Conservation (phyloP, 345 rosid species). For the Stellera chamaejasme region DNA sequence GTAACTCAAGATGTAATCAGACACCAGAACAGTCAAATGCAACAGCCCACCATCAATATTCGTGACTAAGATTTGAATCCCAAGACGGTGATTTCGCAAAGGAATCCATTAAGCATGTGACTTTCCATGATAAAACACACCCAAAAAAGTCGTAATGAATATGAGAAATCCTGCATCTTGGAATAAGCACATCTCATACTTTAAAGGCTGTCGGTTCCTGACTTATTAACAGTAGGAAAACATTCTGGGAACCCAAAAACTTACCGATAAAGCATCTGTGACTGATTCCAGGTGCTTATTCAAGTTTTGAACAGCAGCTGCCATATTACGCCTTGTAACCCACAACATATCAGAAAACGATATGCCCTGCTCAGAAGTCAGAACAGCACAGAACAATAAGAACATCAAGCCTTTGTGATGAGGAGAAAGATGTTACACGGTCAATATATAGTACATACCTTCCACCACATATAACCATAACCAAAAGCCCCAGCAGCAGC, state of each 20-base stretch:
- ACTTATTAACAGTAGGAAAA: conserved; percentile 8
- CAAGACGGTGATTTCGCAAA: no score
- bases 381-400: neutral
- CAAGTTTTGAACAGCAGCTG: conserved; percentile 68
- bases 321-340: conserved; percentile 76
- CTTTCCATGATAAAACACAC: no score
- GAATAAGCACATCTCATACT: no score
- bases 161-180: no score
- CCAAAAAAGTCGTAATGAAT: no score
- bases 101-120: no score
- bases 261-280: conserved; percentile 70
- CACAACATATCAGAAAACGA: conserved; percentile 85
- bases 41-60: no score
- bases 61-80: no score
- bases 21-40: no score
- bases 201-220: no score
- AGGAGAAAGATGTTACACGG: neutral
- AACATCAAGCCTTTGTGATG: conserved; percentile 8
- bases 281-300: conserved; percentile 76
- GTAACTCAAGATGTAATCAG: no score
- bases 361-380: conserved; percentile 43
- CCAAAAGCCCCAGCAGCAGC: conserved; percentile 85
- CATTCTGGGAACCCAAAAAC: conserved; percentile 18
- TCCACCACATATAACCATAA: conserved; percentile 99
- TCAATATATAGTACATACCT: conserved; percentile 36